phyloP scores from a whole-genome alignment of 495 filamentous ascomycete genomes.

The Neurospora sp. region DNA sequence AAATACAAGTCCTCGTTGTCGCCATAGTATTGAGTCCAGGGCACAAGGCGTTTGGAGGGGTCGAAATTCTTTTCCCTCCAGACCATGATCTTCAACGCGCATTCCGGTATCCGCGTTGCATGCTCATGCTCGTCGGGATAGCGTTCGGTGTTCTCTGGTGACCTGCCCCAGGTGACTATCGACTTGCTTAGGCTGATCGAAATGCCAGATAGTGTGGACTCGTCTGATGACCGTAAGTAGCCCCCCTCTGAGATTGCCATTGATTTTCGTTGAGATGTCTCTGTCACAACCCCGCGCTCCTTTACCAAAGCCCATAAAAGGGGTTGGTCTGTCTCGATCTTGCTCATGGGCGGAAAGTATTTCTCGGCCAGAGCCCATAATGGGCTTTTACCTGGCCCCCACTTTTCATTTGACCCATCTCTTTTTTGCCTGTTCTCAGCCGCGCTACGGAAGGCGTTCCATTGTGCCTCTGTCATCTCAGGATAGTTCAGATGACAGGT shows the following conservation, averaged over 20 bases:
- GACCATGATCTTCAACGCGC: constrained; percentile 67
- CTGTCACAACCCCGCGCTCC: not conserved
- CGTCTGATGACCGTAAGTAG: not conserved
- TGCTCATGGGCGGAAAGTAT: constrained; percentile 31
- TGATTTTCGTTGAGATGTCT: not conserved
- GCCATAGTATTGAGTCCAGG: constrained; percentile 26
- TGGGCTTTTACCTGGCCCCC: constrained; percentile 29
- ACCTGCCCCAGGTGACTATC: constrained; percentile 67
- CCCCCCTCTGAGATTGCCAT: not conserved
- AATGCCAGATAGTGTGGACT: constrained; percentile 29
- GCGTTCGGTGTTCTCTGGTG: constrained; percentile 46
- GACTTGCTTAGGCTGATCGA: constrained; percentile 52
- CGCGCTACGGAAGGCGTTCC: constrained; percentile 31
- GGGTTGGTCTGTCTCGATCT: not conserved
- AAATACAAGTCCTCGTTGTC: constrained; percentile 45
- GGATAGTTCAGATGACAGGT: constrained; percentile 45
- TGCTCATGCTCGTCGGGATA: constrained; percentile 46
- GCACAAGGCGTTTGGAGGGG: constrained; percentile 20
- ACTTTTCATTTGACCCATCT: constrained; percentile 37
- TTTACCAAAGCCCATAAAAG: not conserved
- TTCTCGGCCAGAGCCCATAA: constrained; percentile 39
- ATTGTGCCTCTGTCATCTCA: constrained; percentile 42
- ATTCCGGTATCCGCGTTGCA: constrained; percentile 58
- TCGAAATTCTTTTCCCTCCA: constrained; percentile 53
- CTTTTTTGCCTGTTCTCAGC: constrained; percentile 32